Conservation (phyloP, 768 basidiomycete species). For the Lactifluus subvellereus region DNA sequence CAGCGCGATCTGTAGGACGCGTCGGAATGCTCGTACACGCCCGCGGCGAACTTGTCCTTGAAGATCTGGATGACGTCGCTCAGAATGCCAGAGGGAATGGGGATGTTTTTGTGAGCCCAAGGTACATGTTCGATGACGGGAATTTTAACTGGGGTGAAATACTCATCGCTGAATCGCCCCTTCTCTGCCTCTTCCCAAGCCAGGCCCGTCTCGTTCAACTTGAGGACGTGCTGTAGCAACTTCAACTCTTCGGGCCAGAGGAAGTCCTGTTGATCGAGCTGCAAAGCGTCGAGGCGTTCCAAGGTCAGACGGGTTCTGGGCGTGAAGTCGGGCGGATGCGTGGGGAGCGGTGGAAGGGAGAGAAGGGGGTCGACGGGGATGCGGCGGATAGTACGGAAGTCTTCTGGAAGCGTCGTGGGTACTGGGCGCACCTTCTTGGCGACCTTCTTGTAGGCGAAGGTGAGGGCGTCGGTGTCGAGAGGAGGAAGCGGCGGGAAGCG, state of each 20-base stretch:
- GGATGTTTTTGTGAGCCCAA: neutral
- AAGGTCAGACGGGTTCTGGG: neutral
- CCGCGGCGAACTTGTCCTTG: no score
- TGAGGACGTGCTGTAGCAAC: slow-evolving; percentile 27
- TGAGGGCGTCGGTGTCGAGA: no score
- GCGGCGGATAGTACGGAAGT: neutral
- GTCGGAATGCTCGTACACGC: no score
- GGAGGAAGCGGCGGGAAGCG: no score
- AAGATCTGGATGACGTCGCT: slow-evolving; percentile 17
- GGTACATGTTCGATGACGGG: slow-evolving; percentile 36
- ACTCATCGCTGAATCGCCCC: no score
- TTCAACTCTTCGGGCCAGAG: slow-evolving; percentile 29
- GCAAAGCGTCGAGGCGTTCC: neutral
- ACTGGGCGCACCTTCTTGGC: neutral
- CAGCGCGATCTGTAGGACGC: no score
- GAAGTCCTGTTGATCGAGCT: neutral
- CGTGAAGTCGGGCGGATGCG: neutral
- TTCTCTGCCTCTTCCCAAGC: no score
- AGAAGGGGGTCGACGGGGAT: neutral
- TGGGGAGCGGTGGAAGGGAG: neutral
- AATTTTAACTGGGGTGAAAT: no score
- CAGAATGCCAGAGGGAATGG: slow-evolving; percentile 20
- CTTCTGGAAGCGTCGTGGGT: neutral
- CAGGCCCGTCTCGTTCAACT: slow-evolving; percentile 24
- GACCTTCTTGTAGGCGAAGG: no score